A percentile compares a stretch with the other conserved stretches of the same genome.
phyloP scores from a whole-genome alignment of 2,329 filamentous ascomycete species.

The Cytospora leucostoma region DNA sequence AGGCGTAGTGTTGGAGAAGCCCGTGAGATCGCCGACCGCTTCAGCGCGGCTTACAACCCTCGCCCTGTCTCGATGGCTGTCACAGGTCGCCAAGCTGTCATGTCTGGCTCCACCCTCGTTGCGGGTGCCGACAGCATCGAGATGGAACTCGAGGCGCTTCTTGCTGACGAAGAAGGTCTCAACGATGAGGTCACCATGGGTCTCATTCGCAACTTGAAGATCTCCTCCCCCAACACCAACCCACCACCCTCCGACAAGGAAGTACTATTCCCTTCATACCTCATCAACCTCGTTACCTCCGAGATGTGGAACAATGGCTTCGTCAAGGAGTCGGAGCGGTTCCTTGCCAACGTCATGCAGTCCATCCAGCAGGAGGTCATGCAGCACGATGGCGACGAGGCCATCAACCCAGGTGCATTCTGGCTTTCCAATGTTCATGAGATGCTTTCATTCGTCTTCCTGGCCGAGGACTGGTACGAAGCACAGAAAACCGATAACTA shows the following conservation, averaged over 20 bases:
- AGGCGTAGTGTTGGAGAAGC: slow-evolving; percentile 87
- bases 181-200: slow-evolving; percentile 98
- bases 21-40: slow-evolving; percentile 76
- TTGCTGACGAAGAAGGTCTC: slow-evolving; percentile 92
- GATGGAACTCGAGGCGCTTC: slow-evolving; percentile 87
- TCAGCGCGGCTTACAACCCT: slow-evolving; percentile 90
- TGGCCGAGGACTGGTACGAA: slow-evolving; percentile 99
- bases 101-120: slow-evolving; percentile 75
- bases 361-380: slow-evolving; percentile 99
- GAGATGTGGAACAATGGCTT: slow-evolving; percentile 99
- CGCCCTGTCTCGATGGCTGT: slow-evolving; percentile 96
- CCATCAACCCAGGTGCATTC: slow-evolving; percentile 95
- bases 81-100: slow-evolving; percentile 64
- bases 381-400: slow-evolving; percentile 96
- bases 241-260: slow-evolving; percentile 97
- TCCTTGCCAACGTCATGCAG: slow-evolving; percentile 99
- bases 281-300: slow-evolving; percentile 98
- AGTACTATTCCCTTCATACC: slow-evolving; percentile 95
- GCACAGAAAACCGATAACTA: slow-evolving; percentile 99
- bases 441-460: slow-evolving; percentile 99
- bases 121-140: slow-evolving; percentile 88
- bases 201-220: slow-evolving; percentile 94
- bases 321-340: slow-evolving; percentile 98
- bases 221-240: slow-evolving; percentile 81
- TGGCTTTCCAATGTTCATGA: slow-evolving; percentile 99